Percentiles rank a stretch among this genome's conserved stretches.
Evolutionary conservation across 225 moss, liverwort and hornwort species (phyloP).

Genomic region (Lunularia cruciata): DNA sequence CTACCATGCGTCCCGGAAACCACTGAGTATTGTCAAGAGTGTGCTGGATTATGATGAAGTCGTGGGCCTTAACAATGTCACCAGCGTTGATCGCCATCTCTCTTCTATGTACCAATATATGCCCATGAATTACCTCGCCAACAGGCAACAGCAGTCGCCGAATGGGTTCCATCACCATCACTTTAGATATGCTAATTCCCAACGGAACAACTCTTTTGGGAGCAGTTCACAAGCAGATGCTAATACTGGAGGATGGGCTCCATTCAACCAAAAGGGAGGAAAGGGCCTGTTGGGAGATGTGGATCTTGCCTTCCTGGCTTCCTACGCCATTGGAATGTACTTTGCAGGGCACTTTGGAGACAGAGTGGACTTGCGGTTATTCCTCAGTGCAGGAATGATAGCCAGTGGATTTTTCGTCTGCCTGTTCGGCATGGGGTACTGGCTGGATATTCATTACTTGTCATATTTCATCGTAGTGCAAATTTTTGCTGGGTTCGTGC

Average conservation of each 20-base stretch:
- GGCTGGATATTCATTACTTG: constrained; percentile 59
- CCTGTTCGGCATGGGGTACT: constrained; percentile 63
- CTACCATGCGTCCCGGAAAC: constrained; percentile 85
- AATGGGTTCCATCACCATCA: background rate
- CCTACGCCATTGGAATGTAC: constrained; percentile 86
- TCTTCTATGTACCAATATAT: constrained; percentile 25
- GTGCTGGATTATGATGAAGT: constrained; percentile 66
- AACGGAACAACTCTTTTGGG: background rate
- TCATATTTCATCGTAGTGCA: constrained; percentile 65
- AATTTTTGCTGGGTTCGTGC: constrained; percentile 68
- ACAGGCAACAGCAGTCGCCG: background rate
- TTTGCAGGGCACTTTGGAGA: constrained; percentile 88
- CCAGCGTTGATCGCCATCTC: constrained; percentile 19
- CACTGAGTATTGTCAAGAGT: constrained; percentile 88
- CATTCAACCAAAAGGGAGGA: constrained; percentile 69
- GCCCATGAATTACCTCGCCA: constrained; percentile 30
- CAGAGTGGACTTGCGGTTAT: constrained; percentile 68
- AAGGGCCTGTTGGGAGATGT: constrained; percentile 75
- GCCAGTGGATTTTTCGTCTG: constrained; percentile 74
- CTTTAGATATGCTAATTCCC: background rate
- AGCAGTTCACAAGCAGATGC: background rate
- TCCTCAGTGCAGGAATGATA: constrained; percentile 72
- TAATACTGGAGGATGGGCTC: constrained; percentile 63
- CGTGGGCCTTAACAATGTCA: background rate
- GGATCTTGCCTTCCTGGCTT: constrained; percentile 77